Conservation (phyloP, 352 stramenopile species). For the Phytopythium delawarense region DNA sequence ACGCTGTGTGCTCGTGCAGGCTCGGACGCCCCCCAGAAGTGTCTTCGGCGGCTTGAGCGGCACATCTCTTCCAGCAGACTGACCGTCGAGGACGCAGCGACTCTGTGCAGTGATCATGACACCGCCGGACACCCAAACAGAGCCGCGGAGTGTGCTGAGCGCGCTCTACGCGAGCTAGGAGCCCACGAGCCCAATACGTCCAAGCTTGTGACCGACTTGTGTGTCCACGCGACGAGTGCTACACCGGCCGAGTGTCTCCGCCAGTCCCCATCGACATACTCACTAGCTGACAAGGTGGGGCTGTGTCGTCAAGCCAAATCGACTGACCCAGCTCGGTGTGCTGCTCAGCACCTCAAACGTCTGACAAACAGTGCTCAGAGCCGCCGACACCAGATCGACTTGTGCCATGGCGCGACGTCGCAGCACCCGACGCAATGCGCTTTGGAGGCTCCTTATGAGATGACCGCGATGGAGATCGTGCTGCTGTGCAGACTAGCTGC, state of each 20-base stretch:
- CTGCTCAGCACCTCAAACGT: slow-evolving; percentile 13
- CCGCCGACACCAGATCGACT: slow-evolving; percentile 13
- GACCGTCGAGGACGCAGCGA: background rate
- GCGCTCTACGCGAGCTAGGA: background rate
- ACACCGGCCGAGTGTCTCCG: slow-evolving; percentile 37
- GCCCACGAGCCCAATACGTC: slow-evolving; percentile 2
- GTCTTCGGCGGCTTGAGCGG: slow-evolving; percentile 6
- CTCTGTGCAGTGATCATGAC: slow-evolving; percentile 9
- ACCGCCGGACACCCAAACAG: background rate
- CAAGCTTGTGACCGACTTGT: slow-evolving; percentile 15
- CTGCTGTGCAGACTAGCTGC: slow-evolving; percentile 30
- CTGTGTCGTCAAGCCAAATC: slow-evolving; percentile 36
- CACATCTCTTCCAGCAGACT: background rate
- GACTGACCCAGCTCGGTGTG: slow-evolving; percentile 33
- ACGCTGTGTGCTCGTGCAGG: slow-evolving; percentile 21
- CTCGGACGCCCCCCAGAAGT: slow-evolving; percentile 19
- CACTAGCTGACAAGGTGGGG: slow-evolving; percentile 26
- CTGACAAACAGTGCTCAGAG: slow-evolving; percentile 10
- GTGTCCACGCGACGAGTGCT: slow-evolving; percentile 16
- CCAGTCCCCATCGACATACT: slow-evolving; percentile 25
- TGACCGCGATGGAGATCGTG: slow-evolving; percentile 28
- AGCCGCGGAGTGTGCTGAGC: slow-evolving; percentile 19
- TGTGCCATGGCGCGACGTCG: slow-evolving; percentile 30
- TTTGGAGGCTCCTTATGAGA: slow-evolving; percentile 36
- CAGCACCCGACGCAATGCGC: slow-evolving; percentile 27